phyloP scores from a whole-genome alignment of 176 grass and related monocot species.

The Musa schizocarpa region DNA sequence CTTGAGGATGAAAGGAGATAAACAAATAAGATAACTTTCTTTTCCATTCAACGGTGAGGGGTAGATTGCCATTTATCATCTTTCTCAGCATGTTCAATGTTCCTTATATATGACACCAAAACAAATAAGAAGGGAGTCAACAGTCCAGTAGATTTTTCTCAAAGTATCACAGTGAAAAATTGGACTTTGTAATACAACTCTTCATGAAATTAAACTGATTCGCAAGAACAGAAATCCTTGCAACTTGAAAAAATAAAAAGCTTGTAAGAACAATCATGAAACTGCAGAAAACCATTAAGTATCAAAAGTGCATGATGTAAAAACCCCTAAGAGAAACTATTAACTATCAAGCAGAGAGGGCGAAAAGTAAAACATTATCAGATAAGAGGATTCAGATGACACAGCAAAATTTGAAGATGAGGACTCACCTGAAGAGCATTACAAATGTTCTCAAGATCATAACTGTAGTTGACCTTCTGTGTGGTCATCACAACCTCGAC shows the following conservation, averaged over 20 bases:
- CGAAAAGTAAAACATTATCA: not conserved
- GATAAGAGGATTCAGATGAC: not conserved
- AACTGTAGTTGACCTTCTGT: slow-evolving; percentile 72
- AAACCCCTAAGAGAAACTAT: not conserved
- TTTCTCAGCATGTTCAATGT: not conserved
- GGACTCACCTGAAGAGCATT: slow-evolving; percentile 70
- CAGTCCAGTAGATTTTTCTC: not conserved
- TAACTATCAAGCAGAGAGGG: not conserved
- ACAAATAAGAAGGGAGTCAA: not conserved
- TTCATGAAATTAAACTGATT: not conserved
- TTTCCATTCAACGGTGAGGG: not conserved
- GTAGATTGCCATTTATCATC: not conserved
- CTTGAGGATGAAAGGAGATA: slow-evolving; percentile 3
- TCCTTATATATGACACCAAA: not conserved
- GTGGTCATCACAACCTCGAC: slow-evolving; percentile 81
- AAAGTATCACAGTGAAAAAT: not conserved
- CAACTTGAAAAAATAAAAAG: not conserved
- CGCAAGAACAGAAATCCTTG: not conserved
- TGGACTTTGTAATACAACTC: not conserved
- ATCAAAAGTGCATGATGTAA: not conserved
- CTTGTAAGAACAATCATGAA: not conserved
- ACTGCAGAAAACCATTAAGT: not conserved
- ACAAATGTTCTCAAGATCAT: slow-evolving; percentile 78
- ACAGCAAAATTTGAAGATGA: not conserved
- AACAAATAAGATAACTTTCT: slow-evolving; percentile 3